Conservation (phyloP, 2,329 filamentous ascomycete genomes). For the Leptodontidium sp. region DNA sequence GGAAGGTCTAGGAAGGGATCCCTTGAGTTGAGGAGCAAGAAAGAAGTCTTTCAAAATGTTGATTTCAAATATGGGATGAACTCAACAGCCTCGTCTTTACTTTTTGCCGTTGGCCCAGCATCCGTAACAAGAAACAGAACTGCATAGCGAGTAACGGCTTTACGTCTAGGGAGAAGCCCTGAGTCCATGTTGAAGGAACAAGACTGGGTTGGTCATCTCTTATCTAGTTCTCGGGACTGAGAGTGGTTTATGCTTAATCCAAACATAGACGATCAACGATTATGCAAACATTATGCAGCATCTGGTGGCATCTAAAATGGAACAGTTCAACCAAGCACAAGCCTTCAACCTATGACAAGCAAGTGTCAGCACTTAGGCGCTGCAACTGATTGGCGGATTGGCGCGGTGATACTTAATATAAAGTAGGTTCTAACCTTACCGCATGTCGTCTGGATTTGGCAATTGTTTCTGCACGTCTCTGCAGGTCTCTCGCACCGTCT, state of each 20-base stretch:
- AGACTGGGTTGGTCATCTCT: neutral
- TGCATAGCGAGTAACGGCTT: neutral
- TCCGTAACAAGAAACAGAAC: neutral
- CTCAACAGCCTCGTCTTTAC: neutral
- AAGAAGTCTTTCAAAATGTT: neutral
- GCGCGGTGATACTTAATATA: slow-evolving; percentile 27
- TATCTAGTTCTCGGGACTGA: slow-evolving; percentile 24
- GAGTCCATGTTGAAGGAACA: neutral
- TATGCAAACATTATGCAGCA: slow-evolving; percentile 14
- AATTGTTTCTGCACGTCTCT: slow-evolving; percentile 27
- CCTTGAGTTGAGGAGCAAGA: neutral
- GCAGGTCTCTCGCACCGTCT: slow-evolving; percentile 1
- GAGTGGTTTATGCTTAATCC: slow-evolving; percentile 19
- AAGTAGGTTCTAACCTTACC: slow-evolving; percentile 22
- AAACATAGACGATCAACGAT: slow-evolving; percentile 19
- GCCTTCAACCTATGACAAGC: slow-evolving; percentile 10
- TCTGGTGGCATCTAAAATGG: slow-evolving; percentile 10
- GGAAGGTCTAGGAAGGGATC: neutral
- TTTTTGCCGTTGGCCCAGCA: slow-evolving; percentile 9
- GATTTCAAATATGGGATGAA: slow-evolving; percentile 30
- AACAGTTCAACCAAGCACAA: slow-evolving; percentile 13
- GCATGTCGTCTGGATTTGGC: slow-evolving; percentile 24
- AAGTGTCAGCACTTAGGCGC: neutral
- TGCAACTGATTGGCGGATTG: slow-evolving; percentile 29
- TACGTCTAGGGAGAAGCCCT: neutral